Percentiles rank a stretch among this genome's conserved stretches.
Conservation (phyloP, 768 basidiomycete species). For the Serendipita vermifera region DNA sequence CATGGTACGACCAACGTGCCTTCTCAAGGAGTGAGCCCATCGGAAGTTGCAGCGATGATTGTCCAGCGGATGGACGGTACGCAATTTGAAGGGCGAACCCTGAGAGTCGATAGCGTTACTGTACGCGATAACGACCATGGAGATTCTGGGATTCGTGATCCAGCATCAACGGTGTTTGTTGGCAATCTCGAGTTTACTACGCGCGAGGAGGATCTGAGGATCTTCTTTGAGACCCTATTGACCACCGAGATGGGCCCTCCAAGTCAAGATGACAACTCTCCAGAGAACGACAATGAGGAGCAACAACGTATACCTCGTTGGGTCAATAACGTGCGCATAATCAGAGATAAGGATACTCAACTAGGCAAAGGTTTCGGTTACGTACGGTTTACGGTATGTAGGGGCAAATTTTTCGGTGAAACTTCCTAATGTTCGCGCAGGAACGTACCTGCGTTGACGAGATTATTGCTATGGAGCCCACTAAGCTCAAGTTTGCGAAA, state of each 20-base stretch:
- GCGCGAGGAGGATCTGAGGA: slow-evolving; percentile 78
- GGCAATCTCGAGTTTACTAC: slow-evolving; percentile 88
- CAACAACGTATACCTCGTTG: slow-evolving; percentile 29
- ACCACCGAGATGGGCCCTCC: slow-evolving; percentile 56
- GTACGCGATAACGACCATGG: slow-evolving; percentile 59
- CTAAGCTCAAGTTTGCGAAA: slow-evolving; percentile 81
- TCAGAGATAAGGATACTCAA: slow-evolving; percentile 82
- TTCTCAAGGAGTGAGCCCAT: slow-evolving; percentile 25
- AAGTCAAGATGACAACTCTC: slow-evolving; percentile 21
- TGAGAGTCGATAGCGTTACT: slow-evolving; percentile 47
- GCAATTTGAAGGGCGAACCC: neutral
- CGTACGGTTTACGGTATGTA: slow-evolving; percentile 68
- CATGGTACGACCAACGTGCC: slow-evolving; percentile 36
- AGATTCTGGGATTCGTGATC: slow-evolving; percentile 37
- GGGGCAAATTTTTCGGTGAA: neutral
- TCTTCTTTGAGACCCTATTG: slow-evolving; percentile 73
- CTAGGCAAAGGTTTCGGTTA: slow-evolving; percentile 95
- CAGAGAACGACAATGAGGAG: slow-evolving; percentile 16
- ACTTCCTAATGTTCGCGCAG: slow-evolving; percentile 29
- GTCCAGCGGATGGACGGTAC: neutral
- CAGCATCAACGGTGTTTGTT: slow-evolving; percentile 75
- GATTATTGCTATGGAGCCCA: slow-evolving; percentile 63
- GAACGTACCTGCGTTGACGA: slow-evolving; percentile 89
- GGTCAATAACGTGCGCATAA: slow-evolving; percentile 77
- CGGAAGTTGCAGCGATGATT: slow-evolving; percentile 21